Conservation (phyloP, 2,329 filamentous ascomycete genomes). For the Fusarium floridanum region DNA sequence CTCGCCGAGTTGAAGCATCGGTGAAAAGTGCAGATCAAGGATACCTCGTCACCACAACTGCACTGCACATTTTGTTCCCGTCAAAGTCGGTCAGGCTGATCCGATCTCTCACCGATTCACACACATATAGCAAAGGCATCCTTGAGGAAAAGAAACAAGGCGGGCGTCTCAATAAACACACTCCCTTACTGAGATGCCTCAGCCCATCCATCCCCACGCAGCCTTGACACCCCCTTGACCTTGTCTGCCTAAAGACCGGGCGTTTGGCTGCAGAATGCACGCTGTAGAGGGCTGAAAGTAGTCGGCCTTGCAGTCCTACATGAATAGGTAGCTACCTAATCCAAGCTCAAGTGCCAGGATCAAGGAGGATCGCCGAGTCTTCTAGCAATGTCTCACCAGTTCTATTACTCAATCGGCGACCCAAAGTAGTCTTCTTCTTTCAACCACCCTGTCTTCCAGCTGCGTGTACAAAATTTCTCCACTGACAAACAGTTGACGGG, state of each 20-base stretch:
- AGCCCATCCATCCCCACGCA: neutral
- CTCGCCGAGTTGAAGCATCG: neutral
- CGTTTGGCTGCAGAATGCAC: neutral
- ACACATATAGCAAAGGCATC: neutral
- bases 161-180: neutral
- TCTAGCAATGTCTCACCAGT: neutral
- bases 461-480: neutral
- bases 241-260: neutral
- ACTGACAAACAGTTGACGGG: neutral
- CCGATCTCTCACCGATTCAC: neutral
- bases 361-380: neutral
- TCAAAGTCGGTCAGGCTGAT: constrained; percentile 1
- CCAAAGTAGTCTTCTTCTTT: neutral
- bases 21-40: neutral
- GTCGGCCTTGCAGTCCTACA: neutral
- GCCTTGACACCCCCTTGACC: neutral
- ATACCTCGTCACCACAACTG: neutral
- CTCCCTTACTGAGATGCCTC: neutral
- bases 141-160: neutral
- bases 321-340: neutral
- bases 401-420: neutral
- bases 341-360: neutral
- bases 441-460: neutral
- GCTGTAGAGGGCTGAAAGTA: neutral
- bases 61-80: neutral